Base-by-base conservation (phyloP, 306 rosid genomes). In the Glycine soja region DNA sequence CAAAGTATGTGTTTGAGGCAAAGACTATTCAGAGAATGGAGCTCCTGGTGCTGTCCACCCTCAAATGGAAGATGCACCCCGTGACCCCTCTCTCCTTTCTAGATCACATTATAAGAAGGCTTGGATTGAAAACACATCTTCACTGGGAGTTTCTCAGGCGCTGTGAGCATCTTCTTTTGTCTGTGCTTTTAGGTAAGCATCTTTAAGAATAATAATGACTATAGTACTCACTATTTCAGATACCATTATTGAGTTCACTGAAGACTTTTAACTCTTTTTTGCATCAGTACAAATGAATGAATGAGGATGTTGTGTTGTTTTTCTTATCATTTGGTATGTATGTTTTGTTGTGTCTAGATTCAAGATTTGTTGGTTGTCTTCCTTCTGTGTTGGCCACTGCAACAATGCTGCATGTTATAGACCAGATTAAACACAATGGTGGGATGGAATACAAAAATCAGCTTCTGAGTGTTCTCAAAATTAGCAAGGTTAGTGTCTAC, bases 331-430 rank as follows among this genome's bases (percentile, higher is more conserved):
- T 24, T 24, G 30, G 30, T 1, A 24, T 24, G 30, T 24, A 24
- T 24, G 30, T 24, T 24, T 24, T 24, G 30, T 24, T 77, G 75
- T 5, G 5, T 77, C 9, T 87, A 95, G 99, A 92, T 88, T 85
- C 93, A 72, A 89, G 94, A 81, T 95, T 88, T 80, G 81, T 93
- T n/a, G 87, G 92, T 85, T 86, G 81, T 88, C 91, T 89, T 42
- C 97, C 99, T 18, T 95, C 99, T 79, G 97, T 91, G 4, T 69
- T 95, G 97, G 98, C 99, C 32, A 88, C 97, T 32, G 93, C 99
- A 0, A 89, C 94, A 81, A 95, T 95, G 98, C 63, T 90, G 91
- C 83, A 83, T 66, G 93, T 89, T 58, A 87, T 93, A 64, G 96
- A 92, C 63, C 85, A 86, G 85, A 88, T 93, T 83, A 94, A 90